Evolutionary conservation across 768 basidiomycete genomes (phyloP), one percentile per base, ranked within the genome.

Genomic region (Pleurotus tuber-regium): DNA sequence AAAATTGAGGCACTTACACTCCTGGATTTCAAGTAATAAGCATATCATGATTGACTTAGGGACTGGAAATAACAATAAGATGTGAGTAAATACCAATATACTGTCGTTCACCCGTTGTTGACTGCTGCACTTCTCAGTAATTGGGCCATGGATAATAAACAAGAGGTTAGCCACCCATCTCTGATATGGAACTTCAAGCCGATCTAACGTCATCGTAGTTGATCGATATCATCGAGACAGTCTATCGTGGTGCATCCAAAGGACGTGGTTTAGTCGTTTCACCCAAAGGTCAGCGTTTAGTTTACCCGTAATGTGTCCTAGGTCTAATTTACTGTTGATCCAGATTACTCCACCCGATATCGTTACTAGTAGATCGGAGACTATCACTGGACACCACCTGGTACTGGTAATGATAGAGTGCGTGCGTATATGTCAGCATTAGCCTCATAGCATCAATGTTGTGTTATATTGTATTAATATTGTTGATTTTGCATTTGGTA

Each of bases 11-110:
- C n/a, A n/a, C n/a, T 41, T 61, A 47, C 24, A 25, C 33, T 44
- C 10, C 28, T 10, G 12, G 11, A 18, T 9, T 11, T 26, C 0
- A 60, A 96, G 95, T 36, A 96, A 96, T 69, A 97, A 98, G 66
- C 97, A 98, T 66, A 98, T 98, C 72, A 98, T 98, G 96, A 98
- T 99, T 63, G 97, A 98, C 82, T 72, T 98, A 58, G 95, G 94
- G n/a, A 98, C 95, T 43, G 95, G 95, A 76, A 97, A 98, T 70
- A 98, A 98, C 72, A 98, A 98, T 72, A 98, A 98, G 75, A 97
- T 97, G 94, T 95, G 52, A 57, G 92, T 76, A 48, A 24, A 18
- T 10, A 24, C 30, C 40, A 0, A 25, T 19, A 30, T 5, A 14
- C 29, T 35, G 14, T 50, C 38, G 30, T 1, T 19, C 16, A 28